A percentile compares a stretch with the other conserved stretches of the same genome.
Evolutionary conservation across 169 alveolate species (phyloP).

Genomic region (Eimeria zaria): DNA sequence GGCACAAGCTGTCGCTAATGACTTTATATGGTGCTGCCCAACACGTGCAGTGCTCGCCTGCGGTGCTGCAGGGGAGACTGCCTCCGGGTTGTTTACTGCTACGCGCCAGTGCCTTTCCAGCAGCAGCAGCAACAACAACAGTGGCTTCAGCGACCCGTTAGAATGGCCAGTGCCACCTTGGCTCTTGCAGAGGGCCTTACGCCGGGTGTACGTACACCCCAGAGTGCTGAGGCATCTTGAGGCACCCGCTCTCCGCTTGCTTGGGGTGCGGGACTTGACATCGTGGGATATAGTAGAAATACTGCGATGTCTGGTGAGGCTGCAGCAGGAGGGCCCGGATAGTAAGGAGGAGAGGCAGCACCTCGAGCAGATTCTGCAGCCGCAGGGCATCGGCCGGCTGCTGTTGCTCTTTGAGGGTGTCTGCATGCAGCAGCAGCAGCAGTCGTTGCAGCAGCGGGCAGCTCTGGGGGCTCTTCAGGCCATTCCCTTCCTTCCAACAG

Average conservation of each 20-base stretch:
- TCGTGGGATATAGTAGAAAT: conserved; percentile 76
- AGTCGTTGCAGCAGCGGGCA: conserved; percentile 37
- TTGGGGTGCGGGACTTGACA: conserved; percentile 67
- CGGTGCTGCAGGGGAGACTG: not conserved
- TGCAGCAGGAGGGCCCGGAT: not conserved
- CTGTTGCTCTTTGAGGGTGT: conserved; percentile 49
- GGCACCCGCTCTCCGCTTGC: conserved; percentile 1
- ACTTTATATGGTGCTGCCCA: conserved; percentile 61
- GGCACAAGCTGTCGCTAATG: not conserved
- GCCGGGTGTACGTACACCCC: conserved; percentile 64
- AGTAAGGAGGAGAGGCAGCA: conserved; percentile 17
- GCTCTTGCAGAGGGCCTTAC: conserved; percentile 34
- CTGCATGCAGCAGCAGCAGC: conserved; percentile 42
- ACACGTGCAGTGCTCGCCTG: conserved; percentile 43
- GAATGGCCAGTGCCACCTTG: conserved; percentile 66
- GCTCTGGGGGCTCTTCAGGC: conserved; percentile 26
- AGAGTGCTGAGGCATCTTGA: conserved; percentile 34
- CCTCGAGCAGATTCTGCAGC: conserved; percentile 5
- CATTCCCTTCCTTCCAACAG: conserved; percentile 74
- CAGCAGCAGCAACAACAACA: conserved; percentile 42
- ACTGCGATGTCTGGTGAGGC: conserved; percentile 42
- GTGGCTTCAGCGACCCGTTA: not conserved
- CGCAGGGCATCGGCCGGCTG: conserved; percentile 69
- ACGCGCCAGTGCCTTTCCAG: not conserved
- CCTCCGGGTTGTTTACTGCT: not conserved